These are phyloP conservation scores for Alternaria infectoria DNA, from an alignment of 2,329 filamentous ascomycete species.

Conservation along the genomic window DNA sequence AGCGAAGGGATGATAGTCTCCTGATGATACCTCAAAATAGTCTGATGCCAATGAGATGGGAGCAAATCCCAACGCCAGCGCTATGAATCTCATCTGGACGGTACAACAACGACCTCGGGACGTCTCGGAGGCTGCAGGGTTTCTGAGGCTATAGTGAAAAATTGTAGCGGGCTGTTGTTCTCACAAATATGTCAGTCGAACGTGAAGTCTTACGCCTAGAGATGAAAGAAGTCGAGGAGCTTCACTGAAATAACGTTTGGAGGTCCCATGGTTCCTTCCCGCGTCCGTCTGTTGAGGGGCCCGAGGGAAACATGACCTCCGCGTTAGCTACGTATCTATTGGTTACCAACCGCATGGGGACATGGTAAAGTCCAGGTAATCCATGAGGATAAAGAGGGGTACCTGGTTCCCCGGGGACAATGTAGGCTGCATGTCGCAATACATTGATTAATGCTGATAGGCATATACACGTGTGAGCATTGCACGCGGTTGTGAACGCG, in stretches of 20 bases:
- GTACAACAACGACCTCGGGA: background rate
- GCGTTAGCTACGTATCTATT: background rate
- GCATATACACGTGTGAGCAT: background rate
- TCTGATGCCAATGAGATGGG: background rate
- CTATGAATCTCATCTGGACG: background rate
- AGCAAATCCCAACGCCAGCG: background rate
- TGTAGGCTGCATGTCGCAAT: background rate
- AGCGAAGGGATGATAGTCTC: conserved; percentile 17
- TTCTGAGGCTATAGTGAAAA: background rate
- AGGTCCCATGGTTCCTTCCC: background rate
- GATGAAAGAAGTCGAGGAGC: background rate
- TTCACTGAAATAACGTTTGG: background rate
- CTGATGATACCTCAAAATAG: conserved; percentile 17
- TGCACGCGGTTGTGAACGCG: background rate
- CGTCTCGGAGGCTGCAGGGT: background rate
- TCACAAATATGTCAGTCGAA: background rate
- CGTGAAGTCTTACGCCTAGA: background rate
- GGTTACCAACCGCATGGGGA: background rate
- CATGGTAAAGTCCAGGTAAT: background rate
- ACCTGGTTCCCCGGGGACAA: background rate
- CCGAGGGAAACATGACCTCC: background rate
- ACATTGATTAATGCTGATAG: background rate
- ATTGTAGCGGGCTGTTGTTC: background rate
- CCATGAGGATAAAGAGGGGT: background rate
- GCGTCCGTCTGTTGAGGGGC: background rate